Evolutionary conservation across 345 rosid species (phyloP), one percentile per base, ranked within the genome.

Genomic region (Eutrema japonicum): DNA sequence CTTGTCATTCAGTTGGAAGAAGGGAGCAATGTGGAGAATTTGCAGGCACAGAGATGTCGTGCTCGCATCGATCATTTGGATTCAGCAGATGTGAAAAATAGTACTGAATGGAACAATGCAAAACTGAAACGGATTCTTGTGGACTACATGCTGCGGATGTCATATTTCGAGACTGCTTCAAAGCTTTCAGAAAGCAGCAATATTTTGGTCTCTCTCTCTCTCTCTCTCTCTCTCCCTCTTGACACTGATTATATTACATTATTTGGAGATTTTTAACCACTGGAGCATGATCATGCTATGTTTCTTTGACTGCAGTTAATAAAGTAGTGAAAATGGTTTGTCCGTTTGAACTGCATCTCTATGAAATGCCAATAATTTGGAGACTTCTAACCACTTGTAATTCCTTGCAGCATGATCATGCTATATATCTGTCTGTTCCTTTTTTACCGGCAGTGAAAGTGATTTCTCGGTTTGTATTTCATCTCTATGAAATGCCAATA

Each of bases 91-190:
- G 82, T 76, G 10, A 92, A 87, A 73, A 85, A 88, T 69, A 18
- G 90, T 13, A 67, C 84, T 2, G 99, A 90, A 38, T 95, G 97
- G 96, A 87, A 74, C 60, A 87, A 86, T 59, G 85, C 81, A 0
- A 86, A 91, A 9, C 7, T 90, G 82, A 92, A 95, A 70, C 82
- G 97, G 54, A 90, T 95, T 67, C 96, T 95, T 66, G 96, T 90
- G 48, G 99, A 92, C 55, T 95, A 92, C 66, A 88, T 95, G 99
- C 73, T 92, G 69, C 84, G 99, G 27, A 95, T 88, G 96, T 95
- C 96, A 0, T 95, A 95, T 66, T 86, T 83, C 47, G 91, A 95
- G 26, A 88, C 89, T 61, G 99, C 93, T 36, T 53, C 76, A 68
- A 92, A 85, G 81, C 85, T 95, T 55, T 85, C 99, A 13, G 92